A percentile compares a stretch with the other conserved stretches of the same genome.
phyloP scores from a whole-genome alignment of 2,329 filamentous ascomycete genomes.

The Nothophoma quercina region DNA sequence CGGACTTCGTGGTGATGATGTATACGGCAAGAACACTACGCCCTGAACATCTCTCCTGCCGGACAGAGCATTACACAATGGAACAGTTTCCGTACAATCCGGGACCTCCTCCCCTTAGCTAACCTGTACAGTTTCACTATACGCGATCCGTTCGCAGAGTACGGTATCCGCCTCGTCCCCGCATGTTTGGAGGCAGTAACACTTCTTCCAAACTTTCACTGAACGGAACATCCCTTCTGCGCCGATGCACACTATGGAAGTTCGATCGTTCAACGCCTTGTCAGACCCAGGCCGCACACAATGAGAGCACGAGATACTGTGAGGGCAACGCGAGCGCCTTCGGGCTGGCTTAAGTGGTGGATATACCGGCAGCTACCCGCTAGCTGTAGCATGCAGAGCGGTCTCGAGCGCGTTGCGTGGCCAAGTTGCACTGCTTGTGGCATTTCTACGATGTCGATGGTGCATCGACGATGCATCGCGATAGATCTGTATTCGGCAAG shows the following conservation, averaged over 20 bases:
- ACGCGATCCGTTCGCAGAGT: background rate
- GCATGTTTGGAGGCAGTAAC: background rate
- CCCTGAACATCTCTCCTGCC: background rate
- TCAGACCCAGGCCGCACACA: background rate
- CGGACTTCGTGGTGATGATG: background rate
- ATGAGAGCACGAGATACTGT: background rate
- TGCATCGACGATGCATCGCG: slow-evolving; percentile 2
- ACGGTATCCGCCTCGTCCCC: background rate
- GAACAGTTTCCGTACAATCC: background rate
- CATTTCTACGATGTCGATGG: slow-evolving; percentile 1
- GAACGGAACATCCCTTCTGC: background rate
- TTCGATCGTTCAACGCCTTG: background rate
- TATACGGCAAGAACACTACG: background rate
- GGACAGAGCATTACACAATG: background rate
- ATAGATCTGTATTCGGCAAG: background rate
- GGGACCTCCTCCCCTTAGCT: background rate
- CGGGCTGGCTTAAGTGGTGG: background rate
- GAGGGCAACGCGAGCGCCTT: background rate
- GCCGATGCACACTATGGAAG: background rate
- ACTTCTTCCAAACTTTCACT: background rate
- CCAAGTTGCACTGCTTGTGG: background rate
- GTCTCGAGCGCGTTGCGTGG: background rate
- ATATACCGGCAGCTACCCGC: background rate
- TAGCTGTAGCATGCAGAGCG: background rate
- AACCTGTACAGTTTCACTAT: background rate